Percentiles rank a stretch among this genome's conserved stretches.
Evolutionary conservation across 768 basidiomycete genomes (phyloP).

Genomic region (Russula sp.): DNA sequence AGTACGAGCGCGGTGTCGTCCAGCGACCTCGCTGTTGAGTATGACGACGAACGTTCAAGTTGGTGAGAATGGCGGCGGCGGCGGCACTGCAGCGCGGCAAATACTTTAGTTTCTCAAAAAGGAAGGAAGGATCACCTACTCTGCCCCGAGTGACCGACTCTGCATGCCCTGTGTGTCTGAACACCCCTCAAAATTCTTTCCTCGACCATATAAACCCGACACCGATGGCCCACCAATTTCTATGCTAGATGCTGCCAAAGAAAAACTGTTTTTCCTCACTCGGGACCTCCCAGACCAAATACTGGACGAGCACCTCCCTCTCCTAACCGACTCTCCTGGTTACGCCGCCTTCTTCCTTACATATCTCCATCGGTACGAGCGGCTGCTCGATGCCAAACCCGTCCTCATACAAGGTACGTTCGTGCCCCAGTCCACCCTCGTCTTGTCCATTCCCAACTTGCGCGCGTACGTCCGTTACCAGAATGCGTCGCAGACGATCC

Average conservation of each 20-base stretch:
- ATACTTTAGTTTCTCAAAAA: conserved; percentile 7
- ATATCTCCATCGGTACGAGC: conserved; percentile 12
- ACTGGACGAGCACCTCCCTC: conserved; percentile 11
- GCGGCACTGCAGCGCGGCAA: background rate
- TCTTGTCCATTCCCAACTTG: background rate
- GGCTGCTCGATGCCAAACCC: conserved; percentile 26
- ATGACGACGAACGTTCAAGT: conserved; percentile 10
- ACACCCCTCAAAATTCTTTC: conserved; percentile 13
- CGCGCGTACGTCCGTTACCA: conserved; percentile 24
- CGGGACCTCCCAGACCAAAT: background rate
- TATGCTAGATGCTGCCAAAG: background rate
- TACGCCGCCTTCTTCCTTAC: conserved; percentile 19
- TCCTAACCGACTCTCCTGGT: conserved; percentile 18
- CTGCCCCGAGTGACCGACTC: no score
- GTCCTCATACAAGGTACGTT: conserved; percentile 29
- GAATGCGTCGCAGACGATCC: conserved; percentile 50
- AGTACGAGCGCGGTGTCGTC: conserved; percentile 26
- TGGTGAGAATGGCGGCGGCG: conserved; percentile 17
- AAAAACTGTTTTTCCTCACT: background rate
- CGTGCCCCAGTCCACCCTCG: background rate
- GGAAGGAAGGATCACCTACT: background rate
- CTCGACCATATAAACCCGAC: conserved; percentile 1
- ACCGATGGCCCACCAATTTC: conserved; percentile 11
- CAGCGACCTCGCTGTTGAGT: conserved; percentile 27
- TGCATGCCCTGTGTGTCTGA: background rate